phyloP scores from a whole-genome alignment of 2,329 filamentous ascomycete genomes.

The Aureobasidium sp. region DNA sequence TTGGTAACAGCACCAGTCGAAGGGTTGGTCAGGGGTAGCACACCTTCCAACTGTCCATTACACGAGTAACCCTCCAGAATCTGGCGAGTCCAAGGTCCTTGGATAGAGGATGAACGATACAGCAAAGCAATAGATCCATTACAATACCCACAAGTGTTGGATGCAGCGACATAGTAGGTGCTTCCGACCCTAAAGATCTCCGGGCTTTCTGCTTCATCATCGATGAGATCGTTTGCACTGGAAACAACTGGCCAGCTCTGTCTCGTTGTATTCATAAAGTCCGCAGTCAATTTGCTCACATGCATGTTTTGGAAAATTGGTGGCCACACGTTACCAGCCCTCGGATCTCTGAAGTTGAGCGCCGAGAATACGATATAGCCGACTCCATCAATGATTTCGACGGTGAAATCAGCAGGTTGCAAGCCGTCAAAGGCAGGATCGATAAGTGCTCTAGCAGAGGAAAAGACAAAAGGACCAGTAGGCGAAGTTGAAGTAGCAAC shows the following conservation, averaged over 20 bases:
- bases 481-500: constrained; percentile 21
- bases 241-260: constrained; percentile 20
- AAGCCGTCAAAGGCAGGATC: constrained; percentile 20
- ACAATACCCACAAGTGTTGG: constrained; percentile 24
- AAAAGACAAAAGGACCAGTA: constrained; percentile 22
- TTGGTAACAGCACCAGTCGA: constrained; percentile 15
- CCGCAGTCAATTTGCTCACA: constrained; percentile 18
- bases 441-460: constrained; percentile 15
- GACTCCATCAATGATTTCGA: constrained; percentile 19
- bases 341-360: constrained; percentile 21
- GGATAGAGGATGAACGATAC: constrained; percentile 20
- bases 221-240: constrained; percentile 19
- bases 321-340: constrained; percentile 22
- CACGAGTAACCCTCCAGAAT: constrained; percentile 23
- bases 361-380: constrained; percentile 24
- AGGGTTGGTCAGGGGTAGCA: constrained; percentile 20
- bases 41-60: constrained; percentile 23
- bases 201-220: constrained; percentile 22
- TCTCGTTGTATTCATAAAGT: constrained; percentile 21
- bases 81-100: constrained; percentile 24
- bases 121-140: constrained; percentile 22
- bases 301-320: constrained; percentile 24
- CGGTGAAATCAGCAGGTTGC: constrained; percentile 22
- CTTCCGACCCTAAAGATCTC: constrained; percentile 22
- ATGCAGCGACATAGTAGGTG: constrained; percentile 20